Base-by-base conservation (phyloP, 2,329 filamentous ascomycete species). In the Xylariomycetidae sp. region DNA sequence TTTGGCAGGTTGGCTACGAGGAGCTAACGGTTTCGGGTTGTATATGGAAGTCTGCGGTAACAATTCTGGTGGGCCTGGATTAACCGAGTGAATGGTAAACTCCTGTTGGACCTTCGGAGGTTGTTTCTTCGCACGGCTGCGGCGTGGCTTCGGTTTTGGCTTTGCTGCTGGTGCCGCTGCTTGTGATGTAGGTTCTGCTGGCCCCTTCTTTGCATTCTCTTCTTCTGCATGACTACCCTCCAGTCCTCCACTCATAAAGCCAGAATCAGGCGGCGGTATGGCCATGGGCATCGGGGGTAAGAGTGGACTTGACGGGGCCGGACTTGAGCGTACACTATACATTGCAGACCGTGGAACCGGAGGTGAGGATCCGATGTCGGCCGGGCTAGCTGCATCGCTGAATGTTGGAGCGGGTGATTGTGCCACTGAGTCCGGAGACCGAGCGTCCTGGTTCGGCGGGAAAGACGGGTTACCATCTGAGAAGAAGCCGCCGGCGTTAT, bases 351-450 rank as follows among this genome's bases (percentile, higher is more conserved):
- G 73, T 42, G 88, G 78, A 1, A 93, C 70, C 1, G 92, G 92
- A 10, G 90, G 90, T 4, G 90, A 96, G 0, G 92, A 96, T 2
- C 84, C 84, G 47, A 96, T 86, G 34, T 86, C 85, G 30, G 78
- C 79, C 4, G 87, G 83, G 32, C 87, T 93, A 35, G 82, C 69
- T 32, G 69, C 74, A 33, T 76, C 72, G 24, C 61, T 64, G 42
- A 67, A 67, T 6, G 65, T n/a, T n/a, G n/a, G n/a, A n/a, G n/a
- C n/a, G n/a, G n/a, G 61, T 5, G 73, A 75, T 10, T 64, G 67
- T 0, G 59, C 70, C 22, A 64, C 46, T 10, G 72, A 76, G 15
- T 76, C 72, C 3, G 54, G 50, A 6, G 74, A 77, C 6, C 67
- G 66, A n/a, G 68, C 71, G 30, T 74, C 70, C 38, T 66, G 65